A percentile compares a stretch with the other conserved stretches of the same genome.
These are phyloP conservation scores for Quercus mongolica DNA, from an alignment of 306 rosid species.

Conservation along the genomic window DNA sequence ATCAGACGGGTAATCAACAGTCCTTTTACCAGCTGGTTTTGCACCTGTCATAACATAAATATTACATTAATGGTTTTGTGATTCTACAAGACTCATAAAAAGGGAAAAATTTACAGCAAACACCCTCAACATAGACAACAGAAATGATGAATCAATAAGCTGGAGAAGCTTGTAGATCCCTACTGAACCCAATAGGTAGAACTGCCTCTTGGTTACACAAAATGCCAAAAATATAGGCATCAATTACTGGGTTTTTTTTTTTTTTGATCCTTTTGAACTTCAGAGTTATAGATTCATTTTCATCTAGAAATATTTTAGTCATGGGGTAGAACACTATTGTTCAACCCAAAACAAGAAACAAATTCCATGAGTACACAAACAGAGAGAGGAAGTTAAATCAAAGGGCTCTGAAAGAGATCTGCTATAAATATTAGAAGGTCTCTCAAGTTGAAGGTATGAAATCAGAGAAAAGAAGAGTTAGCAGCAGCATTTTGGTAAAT, in stretches of 20 bases:
- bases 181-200: background rate
- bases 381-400: background rate
- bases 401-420: background rate
- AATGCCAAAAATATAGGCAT: background rate
- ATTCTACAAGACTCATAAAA: background rate
- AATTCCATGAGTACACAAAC: background rate
- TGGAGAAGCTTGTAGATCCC: background rate
- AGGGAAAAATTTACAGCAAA: background rate
- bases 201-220: background rate
- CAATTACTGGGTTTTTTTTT: background rate
- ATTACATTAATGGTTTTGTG: constrained; percentile 10
- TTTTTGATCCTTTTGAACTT: too few relatives aligned
- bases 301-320: background rate
- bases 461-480: too few relatives aligned
- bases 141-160: background rate
- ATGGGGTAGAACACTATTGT: background rate
- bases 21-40: constrained; percentile 46
- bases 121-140: background rate
- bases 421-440: background rate
- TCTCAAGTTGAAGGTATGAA: background rate
- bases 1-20: constrained; percentile 41
- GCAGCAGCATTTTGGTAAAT: background rate
- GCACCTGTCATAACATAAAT: constrained; percentile 40
- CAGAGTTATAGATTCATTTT: too few relatives aligned
- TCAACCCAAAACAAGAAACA: background rate